Conservation (phyloP, 2,329 filamentous ascomycete genomes). For the Fusarium floridanum region DNA sequence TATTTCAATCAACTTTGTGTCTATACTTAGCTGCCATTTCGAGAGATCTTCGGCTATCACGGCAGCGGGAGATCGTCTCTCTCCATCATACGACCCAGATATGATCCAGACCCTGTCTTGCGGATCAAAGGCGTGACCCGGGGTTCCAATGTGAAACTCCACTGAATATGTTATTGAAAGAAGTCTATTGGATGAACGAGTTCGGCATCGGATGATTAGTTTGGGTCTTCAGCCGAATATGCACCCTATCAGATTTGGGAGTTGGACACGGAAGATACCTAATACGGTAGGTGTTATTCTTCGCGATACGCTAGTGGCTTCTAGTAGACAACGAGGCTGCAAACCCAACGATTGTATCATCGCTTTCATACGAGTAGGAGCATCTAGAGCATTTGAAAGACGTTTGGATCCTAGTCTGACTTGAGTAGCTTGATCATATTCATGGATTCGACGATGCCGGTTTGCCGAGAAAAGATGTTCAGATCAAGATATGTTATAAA, state of each 20-base stretch:
- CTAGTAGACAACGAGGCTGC: not conserved
- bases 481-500: not conserved
- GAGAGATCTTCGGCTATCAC: not conserved
- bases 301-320: not conserved
- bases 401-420: not conserved
- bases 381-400: not conserved
- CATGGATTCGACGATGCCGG: not conserved
- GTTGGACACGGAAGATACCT: not conserved
- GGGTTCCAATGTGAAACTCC: not conserved
- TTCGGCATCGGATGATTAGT: not conserved
- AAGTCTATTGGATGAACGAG: not conserved
- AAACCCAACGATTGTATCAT: not conserved
- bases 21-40: not conserved
- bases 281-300: not conserved
- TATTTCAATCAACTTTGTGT: not conserved
- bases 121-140: not conserved
- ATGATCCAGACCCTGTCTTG: not conserved
- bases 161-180: not conserved
- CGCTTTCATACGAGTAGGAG: not conserved
- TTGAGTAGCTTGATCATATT: not conserved
- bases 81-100: not conserved
- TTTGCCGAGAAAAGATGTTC: not conserved
- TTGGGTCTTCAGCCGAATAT: not conserved
- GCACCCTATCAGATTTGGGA: not conserved
- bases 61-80: not conserved